Conservation (phyloP, 139 green algal genomes). For the Monoraphidium neglectum region DNA sequence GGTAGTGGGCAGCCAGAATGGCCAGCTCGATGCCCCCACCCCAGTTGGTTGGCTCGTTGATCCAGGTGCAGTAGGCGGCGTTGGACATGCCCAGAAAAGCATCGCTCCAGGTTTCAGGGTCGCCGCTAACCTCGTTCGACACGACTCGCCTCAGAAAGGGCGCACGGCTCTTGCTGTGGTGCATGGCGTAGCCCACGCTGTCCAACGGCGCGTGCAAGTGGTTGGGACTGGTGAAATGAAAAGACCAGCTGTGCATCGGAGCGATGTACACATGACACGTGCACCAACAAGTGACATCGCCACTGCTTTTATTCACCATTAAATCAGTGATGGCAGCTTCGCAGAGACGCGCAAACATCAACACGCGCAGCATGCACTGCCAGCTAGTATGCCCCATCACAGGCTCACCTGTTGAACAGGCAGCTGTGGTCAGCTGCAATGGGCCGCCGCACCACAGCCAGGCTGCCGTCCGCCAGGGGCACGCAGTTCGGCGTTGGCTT, state of each 20-base stretch:
- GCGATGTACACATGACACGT: too few species aligned
- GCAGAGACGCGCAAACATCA: too few species aligned
- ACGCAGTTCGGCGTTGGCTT: conserved; percentile 40
- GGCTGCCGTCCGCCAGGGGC: conserved; percentile 48
- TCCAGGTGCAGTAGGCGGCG: conserved; percentile 81
- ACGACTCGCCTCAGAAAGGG: conserved; percentile 42
- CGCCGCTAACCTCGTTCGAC: conserved; percentile 46
- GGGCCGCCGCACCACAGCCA: conserved; percentile 37
- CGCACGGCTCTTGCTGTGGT: conserved; percentile 33
- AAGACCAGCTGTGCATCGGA: too few species aligned
- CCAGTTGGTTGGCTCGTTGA: conserved; percentile 79
- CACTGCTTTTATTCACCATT: too few species aligned
- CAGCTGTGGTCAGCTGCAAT: conserved; percentile 63
- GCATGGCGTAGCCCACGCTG: conserved; percentile 47
- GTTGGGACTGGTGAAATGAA: too few species aligned
- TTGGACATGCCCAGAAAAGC: conserved; percentile 62
- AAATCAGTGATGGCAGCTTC: too few species aligned
- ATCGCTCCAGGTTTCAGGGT: conserved; percentile 30
- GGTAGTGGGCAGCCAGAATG: conserved; percentile 73
- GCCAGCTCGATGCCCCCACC: conserved; percentile 95
- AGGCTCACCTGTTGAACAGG: conserved; percentile 66
- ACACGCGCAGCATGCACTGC: too few species aligned
- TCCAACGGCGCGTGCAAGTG: too few species aligned
- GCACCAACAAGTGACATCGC: too few species aligned
- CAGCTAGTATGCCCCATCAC: too few species aligned